phyloP scores from a whole-genome alignment of 106 monocot species.

The Xerophyta viscosa region DNA sequence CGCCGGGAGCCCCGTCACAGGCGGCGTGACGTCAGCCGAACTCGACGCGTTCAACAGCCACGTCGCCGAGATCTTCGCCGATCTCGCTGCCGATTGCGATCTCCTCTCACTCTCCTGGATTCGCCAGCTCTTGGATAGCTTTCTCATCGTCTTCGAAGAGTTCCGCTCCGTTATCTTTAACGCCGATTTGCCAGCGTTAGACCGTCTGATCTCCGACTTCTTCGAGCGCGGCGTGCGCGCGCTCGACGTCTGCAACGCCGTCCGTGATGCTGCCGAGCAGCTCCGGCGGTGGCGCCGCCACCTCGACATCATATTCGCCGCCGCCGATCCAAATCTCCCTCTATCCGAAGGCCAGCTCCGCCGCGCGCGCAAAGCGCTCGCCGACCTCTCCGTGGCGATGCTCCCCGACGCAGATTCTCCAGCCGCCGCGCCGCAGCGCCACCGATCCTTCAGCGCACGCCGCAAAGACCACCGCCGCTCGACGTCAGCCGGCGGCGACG shows the following conservation, averaged over 20 bases:
- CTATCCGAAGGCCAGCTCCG: slow-evolving; percentile 44
- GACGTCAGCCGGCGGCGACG: slow-evolving; percentile 10
- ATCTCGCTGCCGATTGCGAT: slow-evolving; percentile 24
- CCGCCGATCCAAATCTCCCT: background rate
- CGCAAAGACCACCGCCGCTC: background rate
- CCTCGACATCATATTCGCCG: slow-evolving; percentile 33
- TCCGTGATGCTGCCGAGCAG: slow-evolving; percentile 54
- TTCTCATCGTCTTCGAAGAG: slow-evolving; percentile 46
- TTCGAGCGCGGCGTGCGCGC: slow-evolving; percentile 57
- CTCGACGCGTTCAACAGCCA: slow-evolving; percentile 45
- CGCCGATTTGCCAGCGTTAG: slow-evolving; percentile 9
- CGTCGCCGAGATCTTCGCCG: slow-evolving; percentile 49
- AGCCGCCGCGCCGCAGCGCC: slow-evolving; percentile 23
- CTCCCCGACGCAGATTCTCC: slow-evolving; percentile 21
- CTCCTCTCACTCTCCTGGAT: slow-evolving; percentile 57
- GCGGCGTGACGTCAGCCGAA: slow-evolving; percentile 16
- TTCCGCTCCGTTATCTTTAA: slow-evolving; percentile 36
- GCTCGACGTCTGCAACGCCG: slow-evolving; percentile 64
- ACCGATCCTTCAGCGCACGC: slow-evolving; percentile 37
- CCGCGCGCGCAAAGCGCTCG: slow-evolving; percentile 45
- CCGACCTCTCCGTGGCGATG: slow-evolving; percentile 44
- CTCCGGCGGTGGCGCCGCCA: slow-evolving; percentile 45
- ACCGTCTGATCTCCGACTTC: slow-evolving; percentile 46
- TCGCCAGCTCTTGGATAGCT: slow-evolving; percentile 40
- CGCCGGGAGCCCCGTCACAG: slow-evolving; percentile 8